phyloP scores from a whole-genome alignment of 352 stramenopile genomes.

The Globisporangium recalcitrans region DNA sequence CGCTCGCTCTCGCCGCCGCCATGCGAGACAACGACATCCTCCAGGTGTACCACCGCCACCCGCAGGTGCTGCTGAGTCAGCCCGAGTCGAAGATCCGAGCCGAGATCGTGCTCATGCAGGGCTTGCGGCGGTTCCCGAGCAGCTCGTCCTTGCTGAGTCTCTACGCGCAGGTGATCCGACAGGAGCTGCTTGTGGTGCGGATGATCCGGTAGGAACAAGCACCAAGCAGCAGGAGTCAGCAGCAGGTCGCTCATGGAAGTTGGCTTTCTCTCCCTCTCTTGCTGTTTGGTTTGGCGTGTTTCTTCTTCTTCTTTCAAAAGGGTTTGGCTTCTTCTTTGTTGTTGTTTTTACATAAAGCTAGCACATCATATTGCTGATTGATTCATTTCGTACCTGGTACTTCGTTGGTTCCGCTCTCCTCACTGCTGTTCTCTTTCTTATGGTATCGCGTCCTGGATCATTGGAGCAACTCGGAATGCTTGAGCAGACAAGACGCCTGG shows the following conservation, averaged over 20 bases:
- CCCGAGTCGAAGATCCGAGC: slow-evolving; percentile 36
- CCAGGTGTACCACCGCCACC: slow-evolving; percentile 27
- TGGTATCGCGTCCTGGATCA: neutral
- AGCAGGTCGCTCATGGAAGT: neutral
- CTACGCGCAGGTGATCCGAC: slow-evolving; percentile 48
- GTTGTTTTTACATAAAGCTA: slow-evolving; percentile 16
- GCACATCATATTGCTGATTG: slow-evolving; percentile 1
- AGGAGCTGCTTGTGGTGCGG: slow-evolving; percentile 25
- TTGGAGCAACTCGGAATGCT: neutral
- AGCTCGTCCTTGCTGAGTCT: slow-evolving; percentile 39
- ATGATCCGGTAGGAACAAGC: slow-evolving; percentile 7
- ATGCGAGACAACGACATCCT: slow-evolving; percentile 32
- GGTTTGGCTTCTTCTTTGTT: slow-evolving; percentile 9
- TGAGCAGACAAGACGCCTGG: neutral
- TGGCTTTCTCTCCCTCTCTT: slow-evolving; percentile 10
- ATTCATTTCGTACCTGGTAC: slow-evolving; percentile 6
- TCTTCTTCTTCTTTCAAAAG: neutral
- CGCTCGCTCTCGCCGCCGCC: slow-evolving; percentile 17
- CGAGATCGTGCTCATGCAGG: slow-evolving; percentile 64
- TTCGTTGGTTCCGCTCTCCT: neutral
- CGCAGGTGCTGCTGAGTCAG: slow-evolving; percentile 24
- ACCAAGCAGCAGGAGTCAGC: neutral
- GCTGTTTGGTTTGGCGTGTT: too few relatives aligned
- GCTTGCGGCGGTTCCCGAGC: slow-evolving; percentile 39
- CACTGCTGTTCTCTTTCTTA: neutral